These are phyloP conservation scores for Lignosus rhinocerotis DNA, from an alignment of 1,284 basidiomycete species.

Conservation along the genomic window DNA sequence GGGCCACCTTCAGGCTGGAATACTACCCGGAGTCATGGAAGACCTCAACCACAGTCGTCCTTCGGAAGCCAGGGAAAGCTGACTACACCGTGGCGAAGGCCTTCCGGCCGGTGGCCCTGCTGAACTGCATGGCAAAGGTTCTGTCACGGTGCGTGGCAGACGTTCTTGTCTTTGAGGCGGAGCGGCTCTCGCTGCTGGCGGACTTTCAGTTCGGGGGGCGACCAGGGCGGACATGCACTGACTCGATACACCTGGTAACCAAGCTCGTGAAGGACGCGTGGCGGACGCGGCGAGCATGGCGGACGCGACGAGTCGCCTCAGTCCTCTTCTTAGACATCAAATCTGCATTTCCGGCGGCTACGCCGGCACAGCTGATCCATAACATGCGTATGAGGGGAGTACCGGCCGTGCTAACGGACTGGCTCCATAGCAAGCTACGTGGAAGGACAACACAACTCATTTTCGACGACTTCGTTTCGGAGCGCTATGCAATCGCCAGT, in stretches of 20 bases:
- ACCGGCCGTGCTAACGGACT: constrained; percentile 30
- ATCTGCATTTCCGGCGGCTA: constrained; percentile 40
- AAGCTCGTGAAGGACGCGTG: constrained; percentile 37
- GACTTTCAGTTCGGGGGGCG: constrained; percentile 37
- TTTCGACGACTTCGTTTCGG: constrained; percentile 35
- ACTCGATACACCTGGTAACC: constrained; percentile 37
- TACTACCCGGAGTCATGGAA: constrained; percentile 37
- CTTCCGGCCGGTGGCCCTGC: constrained; percentile 43
- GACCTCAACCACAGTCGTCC: constrained; percentile 34
- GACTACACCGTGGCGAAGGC: constrained; percentile 38
- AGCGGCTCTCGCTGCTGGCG: constrained; percentile 29
- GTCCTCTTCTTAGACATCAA: constrained; percentile 42
- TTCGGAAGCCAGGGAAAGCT: constrained; percentile 40
- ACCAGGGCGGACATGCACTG: constrained; percentile 37
- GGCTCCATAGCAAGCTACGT: constrained; percentile 25
- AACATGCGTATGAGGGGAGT: constrained; percentile 33
- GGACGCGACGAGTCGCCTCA: constrained; percentile 30
- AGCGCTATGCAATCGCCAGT: constrained; percentile 26
- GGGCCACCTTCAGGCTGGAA: constrained; percentile 27
- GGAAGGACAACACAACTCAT: constrained; percentile 26
- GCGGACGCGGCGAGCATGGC: constrained; percentile 36
- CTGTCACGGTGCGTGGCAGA: constrained; percentile 31
- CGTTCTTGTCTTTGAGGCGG: constrained; percentile 23
- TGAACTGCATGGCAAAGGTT: constrained; percentile 38
- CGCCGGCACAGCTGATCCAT: constrained; percentile 32